Percentiles rank a stretch among this genome's conserved stretches.
phyloP scores from a whole-genome alignment of 495 filamentous ascomycete genomes.

The Neurospora cerealis region DNA sequence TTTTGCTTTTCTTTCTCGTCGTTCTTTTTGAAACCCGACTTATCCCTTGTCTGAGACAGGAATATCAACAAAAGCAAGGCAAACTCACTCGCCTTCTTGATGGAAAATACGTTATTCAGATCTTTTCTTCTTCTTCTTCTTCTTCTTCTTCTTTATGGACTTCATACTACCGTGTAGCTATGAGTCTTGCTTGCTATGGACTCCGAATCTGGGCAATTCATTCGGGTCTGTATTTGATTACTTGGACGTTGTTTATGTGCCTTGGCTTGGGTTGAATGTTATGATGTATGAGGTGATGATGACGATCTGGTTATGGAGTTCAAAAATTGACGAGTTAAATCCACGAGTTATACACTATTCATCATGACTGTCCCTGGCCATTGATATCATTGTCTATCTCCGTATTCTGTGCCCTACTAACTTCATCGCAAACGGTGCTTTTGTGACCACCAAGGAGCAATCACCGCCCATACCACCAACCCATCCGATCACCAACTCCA shows the following conservation, averaged over 20 bases:
- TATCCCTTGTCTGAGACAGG: background rate
- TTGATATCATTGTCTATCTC: background rate
- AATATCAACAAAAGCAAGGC: background rate
- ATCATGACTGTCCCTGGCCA: no score
- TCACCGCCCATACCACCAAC: background rate
- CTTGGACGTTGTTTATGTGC: background rate
- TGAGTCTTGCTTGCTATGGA: background rate
- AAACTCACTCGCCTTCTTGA: background rate
- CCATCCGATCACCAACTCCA: background rate
- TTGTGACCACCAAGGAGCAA: background rate
- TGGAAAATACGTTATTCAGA: background rate
- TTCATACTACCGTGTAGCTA: background rate
- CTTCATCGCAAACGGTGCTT: background rate
- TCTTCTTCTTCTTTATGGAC: background rate
- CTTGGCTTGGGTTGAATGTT: background rate
- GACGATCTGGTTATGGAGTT: background rate
- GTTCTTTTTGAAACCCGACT: background rate
- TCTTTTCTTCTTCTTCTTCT: background rate
- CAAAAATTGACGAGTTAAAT: background rate
- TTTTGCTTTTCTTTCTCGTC: background rate
- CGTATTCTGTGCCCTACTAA: background rate
- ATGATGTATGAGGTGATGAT: background rate
- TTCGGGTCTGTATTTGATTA: background rate
- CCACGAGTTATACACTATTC: background rate
- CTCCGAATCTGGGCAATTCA: background rate